Percentiles rank a stretch among this genome's conserved stretches.
phyloP scores from a whole-genome alignment of 192 early-diverging fungal species.

The Chytriomyces sp. region DNA sequence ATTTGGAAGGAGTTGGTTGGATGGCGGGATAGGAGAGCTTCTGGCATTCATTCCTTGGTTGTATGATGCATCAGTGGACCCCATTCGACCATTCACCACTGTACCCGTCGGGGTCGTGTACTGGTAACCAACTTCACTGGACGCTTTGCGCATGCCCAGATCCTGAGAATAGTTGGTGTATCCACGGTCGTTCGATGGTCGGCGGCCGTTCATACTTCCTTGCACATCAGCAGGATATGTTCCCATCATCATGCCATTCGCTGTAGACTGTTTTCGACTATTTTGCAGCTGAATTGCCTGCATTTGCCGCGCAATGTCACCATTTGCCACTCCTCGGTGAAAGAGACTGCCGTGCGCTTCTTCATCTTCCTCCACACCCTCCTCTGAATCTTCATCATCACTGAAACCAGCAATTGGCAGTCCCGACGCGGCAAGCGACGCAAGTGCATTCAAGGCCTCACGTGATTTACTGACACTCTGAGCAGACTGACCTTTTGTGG shows the following conservation, averaged over 20 bases:
- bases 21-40: neutral
- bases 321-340: neutral
- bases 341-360: neutral
- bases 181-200: neutral
- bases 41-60: neutral
- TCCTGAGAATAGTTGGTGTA: neutral
- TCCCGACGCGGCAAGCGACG: neutral
- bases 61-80: neutral
- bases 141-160: neutral
- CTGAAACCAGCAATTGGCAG: slow-evolving; percentile 14
- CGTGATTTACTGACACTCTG: slow-evolving; percentile 1
- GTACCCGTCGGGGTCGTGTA: too few relatives aligned
- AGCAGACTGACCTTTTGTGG: too few relatives aligned
- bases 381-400: slow-evolving; percentile 2
- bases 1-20: neutral
- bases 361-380: neutral
- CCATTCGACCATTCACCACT: neutral
- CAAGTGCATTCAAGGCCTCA: neutral
- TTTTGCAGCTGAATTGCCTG: neutral
- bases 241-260: neutral
- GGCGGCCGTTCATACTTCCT: neutral
- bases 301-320: neutral
- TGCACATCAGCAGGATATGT: neutral
- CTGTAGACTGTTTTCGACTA: neutral
- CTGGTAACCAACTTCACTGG: too few relatives aligned